Evolutionary conservation across 345 rosid species (phyloP).

Genomic region (Gossypium anomalum): DNA sequence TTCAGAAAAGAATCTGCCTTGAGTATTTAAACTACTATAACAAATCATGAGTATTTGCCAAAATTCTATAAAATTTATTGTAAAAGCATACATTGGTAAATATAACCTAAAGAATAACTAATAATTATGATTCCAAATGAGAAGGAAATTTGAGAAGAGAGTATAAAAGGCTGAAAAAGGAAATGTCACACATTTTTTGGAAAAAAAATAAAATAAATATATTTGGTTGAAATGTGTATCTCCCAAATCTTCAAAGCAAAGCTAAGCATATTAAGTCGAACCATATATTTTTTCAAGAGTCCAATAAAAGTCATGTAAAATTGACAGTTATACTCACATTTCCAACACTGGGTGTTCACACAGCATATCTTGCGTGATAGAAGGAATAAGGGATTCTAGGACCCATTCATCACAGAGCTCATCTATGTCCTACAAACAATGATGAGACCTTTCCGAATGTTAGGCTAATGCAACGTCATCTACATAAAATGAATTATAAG

Average conservation of each 20-base stretch:
- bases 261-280: neutral
- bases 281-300: conserved; percentile 8
- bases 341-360: conserved; percentile 76
- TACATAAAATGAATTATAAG: neutral
- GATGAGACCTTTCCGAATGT: conserved; percentile 14
- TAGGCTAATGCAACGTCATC: neutral
- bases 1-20: neutral
- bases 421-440: conserved; percentile 71
- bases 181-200: neutral
- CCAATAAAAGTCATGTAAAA: neutral
- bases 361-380: conserved; percentile 57
- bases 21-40: neutral
- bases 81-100: too few species aligned
- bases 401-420: conserved; percentile 94
- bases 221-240: too few species aligned
- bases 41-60: too few species aligned
- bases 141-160: too few species aligned
- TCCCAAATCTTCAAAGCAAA: neutral
- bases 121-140: too few species aligned
- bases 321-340: conserved; percentile 39
- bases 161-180: neutral
- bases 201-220: too few species aligned
- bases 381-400: conserved; percentile 89
- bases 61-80: too few species aligned
- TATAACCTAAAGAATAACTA: too few species aligned